Conservation (phyloP, 495 filamentous ascomycete genomes). For the Xylaria palmicola region DNA sequence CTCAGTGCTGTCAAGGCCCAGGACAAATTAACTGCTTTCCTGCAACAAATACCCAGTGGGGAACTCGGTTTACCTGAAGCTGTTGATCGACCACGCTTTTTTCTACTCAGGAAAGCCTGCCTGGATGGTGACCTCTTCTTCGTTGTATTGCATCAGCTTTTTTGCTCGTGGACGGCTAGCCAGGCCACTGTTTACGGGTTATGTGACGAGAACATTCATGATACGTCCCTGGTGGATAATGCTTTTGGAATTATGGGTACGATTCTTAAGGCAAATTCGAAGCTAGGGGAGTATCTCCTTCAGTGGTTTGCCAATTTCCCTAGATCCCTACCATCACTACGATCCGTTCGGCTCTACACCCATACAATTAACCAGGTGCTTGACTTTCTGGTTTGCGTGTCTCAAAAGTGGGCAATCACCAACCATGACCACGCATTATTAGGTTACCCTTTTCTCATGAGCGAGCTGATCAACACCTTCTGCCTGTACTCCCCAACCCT, state of each 20-base stretch:
- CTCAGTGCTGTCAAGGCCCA: conserved; percentile 11
- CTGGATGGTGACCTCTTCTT: conserved; percentile 58
- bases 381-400: conserved; percentile 35
- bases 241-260: conserved; percentile 41
- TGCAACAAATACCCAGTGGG: conserved; percentile 14
- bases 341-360: conserved; percentile 17
- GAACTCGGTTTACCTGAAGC: conserved; percentile 5
- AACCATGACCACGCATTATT: conserved; percentile 11
- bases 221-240: conserved; percentile 24
- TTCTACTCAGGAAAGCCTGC: conserved; percentile 59
- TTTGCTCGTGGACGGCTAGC: conserved; percentile 49
- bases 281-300: conserved; percentile 36
- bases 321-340: conserved; percentile 29
- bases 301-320: conserved; percentile 58
- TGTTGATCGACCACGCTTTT: conserved; percentile 53
- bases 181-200: conserved; percentile 15
- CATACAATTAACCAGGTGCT: conserved; percentile 29
- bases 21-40: not conserved
- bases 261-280: conserved; percentile 42
- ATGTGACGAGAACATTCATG: conserved; percentile 3
- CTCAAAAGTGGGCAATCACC: conserved; percentile 20
- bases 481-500: conserved; percentile 54
- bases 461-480: conserved; percentile 55
- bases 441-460: conserved; percentile 58
- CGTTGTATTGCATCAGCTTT: conserved; percentile 66